Base-by-base conservation (phyloP, 768 basidiomycete genomes). In the Stropharia rugosoannulata region DNA sequence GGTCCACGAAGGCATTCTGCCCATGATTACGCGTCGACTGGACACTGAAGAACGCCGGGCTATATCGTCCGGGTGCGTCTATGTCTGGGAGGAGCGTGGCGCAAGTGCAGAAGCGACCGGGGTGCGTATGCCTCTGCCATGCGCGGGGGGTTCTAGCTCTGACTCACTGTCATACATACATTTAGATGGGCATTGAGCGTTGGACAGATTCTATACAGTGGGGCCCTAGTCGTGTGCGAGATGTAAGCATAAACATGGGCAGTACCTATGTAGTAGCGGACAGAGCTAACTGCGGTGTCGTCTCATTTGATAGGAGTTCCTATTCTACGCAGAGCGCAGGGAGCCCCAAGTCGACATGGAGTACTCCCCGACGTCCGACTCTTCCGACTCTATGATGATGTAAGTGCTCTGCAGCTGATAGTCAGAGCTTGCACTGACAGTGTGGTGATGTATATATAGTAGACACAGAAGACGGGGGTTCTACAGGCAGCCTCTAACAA, bases 81-180 rank as follows among this genome's bases (percentile, higher is more conserved):
- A 83, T 60, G 89, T 93, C 38, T 93, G 90, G 90, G 89, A 92
- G 66, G 90, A 93, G 67, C 78, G 90, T 54, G 84, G 85, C 5
- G 78, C 86, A 12, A 83, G 81, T 58, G 70, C 83, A 48, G 89
- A 88, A 58, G 77, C 83, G 27, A 83, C 82, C 45, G 86, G 87
- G 57, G 86, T 89, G 65, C 65, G 81, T 43, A 57, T 70, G 40
- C 40, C 37, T 22, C 22, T n/a, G n/a, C n/a, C n/a, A n/a, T n/a
- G n/a, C n/a, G n/a, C n/a, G n/a, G 25, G n/a, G 36, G 22, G 36
- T 39, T 29, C 5, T 10, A 13, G 7, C 19, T 45, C 43, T 55
- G 58, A 50, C 54, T 56, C 50, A 22, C 42, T 25, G 29, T 49
- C 42, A 56, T 16, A 35, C 36, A 16, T n/a, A n/a, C n/a, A n/a